Evolutionary conservation across 495 filamentous ascomycete genomes (phyloP).

Genomic region (Schizothecium vesticola): DNA sequence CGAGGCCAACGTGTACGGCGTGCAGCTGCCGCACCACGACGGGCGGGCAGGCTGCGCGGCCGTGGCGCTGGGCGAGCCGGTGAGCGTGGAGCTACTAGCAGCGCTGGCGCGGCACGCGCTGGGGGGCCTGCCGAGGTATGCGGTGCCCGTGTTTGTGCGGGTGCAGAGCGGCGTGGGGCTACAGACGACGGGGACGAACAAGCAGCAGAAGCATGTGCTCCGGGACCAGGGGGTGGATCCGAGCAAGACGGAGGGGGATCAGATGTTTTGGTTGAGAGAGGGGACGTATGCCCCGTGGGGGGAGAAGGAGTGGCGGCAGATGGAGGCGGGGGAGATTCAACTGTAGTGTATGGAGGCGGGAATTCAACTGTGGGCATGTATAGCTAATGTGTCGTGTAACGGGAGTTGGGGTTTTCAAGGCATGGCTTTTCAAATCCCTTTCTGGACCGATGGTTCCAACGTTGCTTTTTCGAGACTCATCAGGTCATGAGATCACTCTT

Average conservation of each 20-base stretch:
- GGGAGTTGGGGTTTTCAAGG: not conserved
- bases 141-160: slow-evolving; percentile 72
- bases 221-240: slow-evolving; percentile 67
- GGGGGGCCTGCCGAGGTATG: slow-evolving; percentile 60
- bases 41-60: slow-evolving; percentile 81
- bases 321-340: slow-evolving; percentile 63
- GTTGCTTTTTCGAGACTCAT: not conserved
- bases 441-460: no score
- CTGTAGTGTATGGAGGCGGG: slow-evolving; percentile 50
- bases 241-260: slow-evolving; percentile 48
- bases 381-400: not conserved
- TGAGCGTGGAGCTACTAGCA: slow-evolving; percentile 37
- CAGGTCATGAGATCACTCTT: no score
- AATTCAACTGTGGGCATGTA: no score
- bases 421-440: not conserved
- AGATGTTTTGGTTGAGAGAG: slow-evolving; percentile 59
- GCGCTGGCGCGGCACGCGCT: slow-evolving; percentile 55
- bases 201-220: slow-evolving; percentile 73
- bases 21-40: slow-evolving; percentile 76
- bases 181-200: slow-evolving; percentile 76
- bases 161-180: slow-evolving; percentile 49
- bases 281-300: slow-evolving; percentile 65
- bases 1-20: slow-evolving; percentile 88
- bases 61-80: slow-evolving; percentile 44
- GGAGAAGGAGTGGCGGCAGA: slow-evolving; percentile 58